Evolutionary conservation across 2,329 filamentous ascomycete species (phyloP).

Genomic region (Botrytis porri): DNA sequence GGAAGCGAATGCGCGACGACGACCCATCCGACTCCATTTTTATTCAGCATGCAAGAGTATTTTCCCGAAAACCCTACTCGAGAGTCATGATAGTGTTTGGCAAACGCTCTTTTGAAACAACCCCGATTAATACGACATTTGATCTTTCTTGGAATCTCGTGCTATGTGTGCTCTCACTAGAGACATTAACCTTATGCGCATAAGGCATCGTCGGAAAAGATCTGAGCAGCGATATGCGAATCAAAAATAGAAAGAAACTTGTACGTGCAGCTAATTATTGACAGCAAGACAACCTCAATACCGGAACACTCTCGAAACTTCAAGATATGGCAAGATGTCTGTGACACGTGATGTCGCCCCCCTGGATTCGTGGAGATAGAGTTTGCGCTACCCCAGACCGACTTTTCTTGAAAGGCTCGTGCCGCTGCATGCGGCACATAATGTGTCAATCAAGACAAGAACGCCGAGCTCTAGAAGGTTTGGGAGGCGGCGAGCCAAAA

Average conservation of each 20-base stretch:
- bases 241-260: neutral
- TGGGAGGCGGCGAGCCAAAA: neutral
- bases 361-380: neutral
- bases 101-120: neutral
- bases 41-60: neutral
- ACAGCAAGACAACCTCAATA: neutral
- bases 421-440: neutral
- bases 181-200: neutral
- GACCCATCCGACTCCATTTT: neutral
- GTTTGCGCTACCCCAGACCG: slow-evolving; percentile 18
- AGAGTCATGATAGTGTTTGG: neutral
- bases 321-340: neutral
- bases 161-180: neutral
- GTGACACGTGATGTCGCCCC: neutral
- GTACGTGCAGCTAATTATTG: neutral
- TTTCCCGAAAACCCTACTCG: neutral
- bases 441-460: neutral
- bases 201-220: neutral
- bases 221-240: neutral
- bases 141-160: neutral
- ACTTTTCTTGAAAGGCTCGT: neutral
- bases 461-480: neutral
- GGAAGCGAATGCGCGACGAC: neutral
- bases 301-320: slow-evolving; percentile 11
- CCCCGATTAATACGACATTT: neutral